These are phyloP conservation scores for Lycium barbarum DNA, from an alignment of 257 asterid species.

Conservation along the genomic window DNA sequence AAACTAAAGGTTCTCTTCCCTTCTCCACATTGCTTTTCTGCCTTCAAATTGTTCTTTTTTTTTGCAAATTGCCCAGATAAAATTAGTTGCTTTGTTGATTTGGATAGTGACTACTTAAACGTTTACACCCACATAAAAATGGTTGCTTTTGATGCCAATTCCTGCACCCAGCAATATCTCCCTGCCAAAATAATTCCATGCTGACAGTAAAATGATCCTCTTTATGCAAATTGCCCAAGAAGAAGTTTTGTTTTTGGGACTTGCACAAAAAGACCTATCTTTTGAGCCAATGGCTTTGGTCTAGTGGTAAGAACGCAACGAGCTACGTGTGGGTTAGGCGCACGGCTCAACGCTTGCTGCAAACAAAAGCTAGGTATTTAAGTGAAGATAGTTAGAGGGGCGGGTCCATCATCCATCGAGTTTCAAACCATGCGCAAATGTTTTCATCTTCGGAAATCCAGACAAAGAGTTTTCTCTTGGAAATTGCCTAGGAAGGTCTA, in stretches of 20 bases:
- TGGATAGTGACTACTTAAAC: no score
- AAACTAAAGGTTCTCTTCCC: constrained; percentile 73
- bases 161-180: no score
- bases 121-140: no score
- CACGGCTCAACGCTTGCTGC: not conserved
- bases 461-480: not conserved
- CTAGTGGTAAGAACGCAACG: not conserved
- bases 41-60: no score
- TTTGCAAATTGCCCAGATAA: not conserved
- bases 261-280: not conserved
- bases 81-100: not conserved
- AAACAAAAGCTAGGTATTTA: not conserved
- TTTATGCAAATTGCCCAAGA: not conserved
- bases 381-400: not conserved
- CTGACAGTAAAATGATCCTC: not conserved
- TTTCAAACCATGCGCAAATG: not conserved
- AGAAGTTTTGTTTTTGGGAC: no score
- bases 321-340: not conserved
- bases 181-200: not conserved
- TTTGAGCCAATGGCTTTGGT: not conserved
- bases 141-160: no score
- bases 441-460: not conserved
- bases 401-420: not conserved
- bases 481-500: not conserved
- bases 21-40: not conserved